These are phyloP conservation scores for Dryas octopetala DNA, from an alignment of 306 rosid genomes.

Conservation along the genomic window DNA sequence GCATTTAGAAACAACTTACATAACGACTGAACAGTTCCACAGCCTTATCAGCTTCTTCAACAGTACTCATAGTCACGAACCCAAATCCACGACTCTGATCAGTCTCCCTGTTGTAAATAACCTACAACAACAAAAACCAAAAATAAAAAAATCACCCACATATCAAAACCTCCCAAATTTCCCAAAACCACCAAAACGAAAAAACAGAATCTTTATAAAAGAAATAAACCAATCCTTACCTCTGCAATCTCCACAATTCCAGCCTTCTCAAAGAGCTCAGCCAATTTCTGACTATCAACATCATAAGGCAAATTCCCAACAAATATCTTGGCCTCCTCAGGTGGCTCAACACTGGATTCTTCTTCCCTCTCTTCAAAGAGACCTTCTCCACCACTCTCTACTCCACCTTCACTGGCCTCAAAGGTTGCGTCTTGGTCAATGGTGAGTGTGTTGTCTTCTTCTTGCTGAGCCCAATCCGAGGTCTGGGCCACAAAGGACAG, in stretches of 20 bases:
- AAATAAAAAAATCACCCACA: neutral
- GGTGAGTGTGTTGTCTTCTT: slow-evolving; percentile 46
- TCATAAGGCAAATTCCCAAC: slow-evolving; percentile 91
- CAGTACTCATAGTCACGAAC: slow-evolving; percentile 84
- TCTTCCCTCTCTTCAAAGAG: slow-evolving; percentile 34
- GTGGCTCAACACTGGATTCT: slow-evolving; percentile 37
- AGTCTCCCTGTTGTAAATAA: slow-evolving; percentile 78
- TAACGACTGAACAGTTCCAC: slow-evolving; percentile 63
- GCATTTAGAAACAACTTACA: slow-evolving; percentile 48
- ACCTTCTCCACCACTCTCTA: slow-evolving; percentile 42
- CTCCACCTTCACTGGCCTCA: neutral
- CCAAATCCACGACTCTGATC: slow-evolving; percentile 92
- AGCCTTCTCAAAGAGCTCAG: slow-evolving; percentile 64
- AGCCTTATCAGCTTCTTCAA: slow-evolving; percentile 81
- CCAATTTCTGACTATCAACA: slow-evolving; percentile 69
- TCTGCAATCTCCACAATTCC: slow-evolving; percentile 88
- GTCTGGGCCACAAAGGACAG: slow-evolving; percentile 67
- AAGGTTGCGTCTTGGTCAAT: slow-evolving; percentile 20
- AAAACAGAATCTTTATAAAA: slow-evolving; percentile 10
- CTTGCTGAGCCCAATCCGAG: slow-evolving; percentile 78
- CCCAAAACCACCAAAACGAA: neutral
- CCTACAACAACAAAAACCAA: slow-evolving; percentile 41
- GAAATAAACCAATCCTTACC: slow-evolving; percentile 38
- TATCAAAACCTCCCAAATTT: neutral
- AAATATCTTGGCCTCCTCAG: slow-evolving; percentile 76